These are phyloP conservation scores for Ophiostoma sp. DNA, from an alignment of 2,329 filamentous ascomycete genomes.

Conservation along the genomic window DNA sequence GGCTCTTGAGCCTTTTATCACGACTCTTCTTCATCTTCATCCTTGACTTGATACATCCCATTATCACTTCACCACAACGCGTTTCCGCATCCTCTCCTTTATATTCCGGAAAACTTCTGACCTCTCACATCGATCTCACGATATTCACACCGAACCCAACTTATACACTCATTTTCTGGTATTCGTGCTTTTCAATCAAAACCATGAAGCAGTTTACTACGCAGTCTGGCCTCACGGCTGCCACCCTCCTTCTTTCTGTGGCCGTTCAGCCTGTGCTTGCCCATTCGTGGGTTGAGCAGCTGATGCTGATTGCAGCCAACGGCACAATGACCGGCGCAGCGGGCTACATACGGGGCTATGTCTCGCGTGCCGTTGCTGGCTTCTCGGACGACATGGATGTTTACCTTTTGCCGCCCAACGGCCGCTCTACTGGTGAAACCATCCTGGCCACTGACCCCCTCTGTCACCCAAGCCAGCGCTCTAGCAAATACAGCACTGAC, in stretches of 20 bases:
- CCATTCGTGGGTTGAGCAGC: constrained; percentile 80
- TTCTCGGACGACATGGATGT: constrained; percentile 56
- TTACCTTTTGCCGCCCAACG: constrained; percentile 56
- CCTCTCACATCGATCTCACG: neutral
- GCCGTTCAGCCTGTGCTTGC: constrained; percentile 36
- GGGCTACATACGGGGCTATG: constrained; percentile 71
- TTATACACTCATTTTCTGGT: neutral
- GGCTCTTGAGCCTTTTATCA: constrained; percentile 5
- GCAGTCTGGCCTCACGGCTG: neutral
- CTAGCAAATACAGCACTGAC: constrained; percentile 50
- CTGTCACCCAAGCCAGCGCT: constrained; percentile 56
- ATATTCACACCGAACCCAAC: neutral
- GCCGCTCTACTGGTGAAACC: constrained; percentile 42
- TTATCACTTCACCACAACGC: neutral
- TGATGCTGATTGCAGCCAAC: constrained; percentile 64
- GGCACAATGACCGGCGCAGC: constrained; percentile 65
- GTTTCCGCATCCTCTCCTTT: neutral
- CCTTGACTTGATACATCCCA: too few species aligned
- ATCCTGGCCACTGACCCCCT: constrained; percentile 50
- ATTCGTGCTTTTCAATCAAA: neutral
- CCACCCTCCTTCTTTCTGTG: constrained; percentile 3
- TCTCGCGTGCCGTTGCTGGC: constrained; percentile 49
- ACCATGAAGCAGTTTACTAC: constrained; percentile 18
- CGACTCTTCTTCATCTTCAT: neutral
- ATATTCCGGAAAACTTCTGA: neutral